Evolutionary conservation across 179 eudicot species (phyloP), one percentile per base, ranked within the genome.

Genomic region (Beta macrorhiza): DNA sequence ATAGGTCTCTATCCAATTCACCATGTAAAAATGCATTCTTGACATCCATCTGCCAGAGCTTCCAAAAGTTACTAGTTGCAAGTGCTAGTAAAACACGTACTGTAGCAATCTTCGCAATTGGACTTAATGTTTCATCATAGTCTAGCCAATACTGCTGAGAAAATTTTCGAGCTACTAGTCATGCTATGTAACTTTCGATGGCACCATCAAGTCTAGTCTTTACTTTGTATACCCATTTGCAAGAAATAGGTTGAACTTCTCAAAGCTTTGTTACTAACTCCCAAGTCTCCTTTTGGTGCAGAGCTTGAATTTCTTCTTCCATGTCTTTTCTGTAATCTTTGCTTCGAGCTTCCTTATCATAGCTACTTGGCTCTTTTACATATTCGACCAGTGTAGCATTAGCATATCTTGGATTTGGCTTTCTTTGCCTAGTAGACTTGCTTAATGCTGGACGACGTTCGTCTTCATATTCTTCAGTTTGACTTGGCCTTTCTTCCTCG

Each of bases 171-270:
- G 69, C 42, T 59, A 25, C 25, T 25, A 25, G 25, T 25, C 25
- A 25, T 25, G 25, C 25, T 25, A 25, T 25, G 25, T 25, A 25
- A 25, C 25, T 25, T 25, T 25, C 25, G 25, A 25, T 25, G 25
- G 25, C 25, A 25, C 25, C 25, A 25, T 25, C 25, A 25, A 0
- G 25, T 25, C 25, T 25, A 25, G 25, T 25, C 25, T 25, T 25
- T 25, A 25, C 25, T 52, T 83, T 86, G 75, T 81, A 78, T 16
- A 81, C 86, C 89, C 75, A 81, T 32, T 32, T 32, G 37, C 37
- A 32, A 32, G 37, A 32, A 32, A 32, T 32, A 32, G 37, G 37
- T 32, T 32, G 37, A 32, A 32, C 37, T 32, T 32, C 67, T n/a
- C 14, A n/a, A 19, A 75, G 82, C 53, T 58, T 76, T 37, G 19